Evolutionary conservation across 2,329 filamentous ascomycete species (phyloP), one percentile per base, ranked within the genome.

Genomic region (Talaromyces sp.): DNA sequence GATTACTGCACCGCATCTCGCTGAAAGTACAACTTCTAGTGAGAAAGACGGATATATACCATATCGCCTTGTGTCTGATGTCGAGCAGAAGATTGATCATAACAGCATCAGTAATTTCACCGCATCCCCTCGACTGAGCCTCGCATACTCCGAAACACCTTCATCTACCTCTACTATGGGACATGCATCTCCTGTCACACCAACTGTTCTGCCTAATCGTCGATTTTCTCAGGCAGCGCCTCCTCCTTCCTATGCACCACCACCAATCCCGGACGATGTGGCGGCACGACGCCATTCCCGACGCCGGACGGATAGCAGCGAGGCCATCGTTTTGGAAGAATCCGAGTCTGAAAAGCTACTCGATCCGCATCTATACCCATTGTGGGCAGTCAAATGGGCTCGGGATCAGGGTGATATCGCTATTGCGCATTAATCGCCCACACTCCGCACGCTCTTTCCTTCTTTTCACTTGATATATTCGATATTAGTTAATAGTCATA

Each of bases 271-370:
- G 0, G 64, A 68, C 31, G 65, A 67, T 22, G 67, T 68, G 52
- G 35, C 45, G 21, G 31, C 33, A n/a, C 67, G 66, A 57, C 66
- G 68, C 41, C 74, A 77, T 61, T 72, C 74, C 15, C 67, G 73
- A 37, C 70, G 73, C 48, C 70, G 73, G 31, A 77, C 75, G 0
- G 71, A 75, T 60, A 77, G 74, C 62, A 76, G 74, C 57, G 75
- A 78, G 64, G 76, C 77, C 58, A 78, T 81, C 50, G 71, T 75
- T 52, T 67, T 77, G 45, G 74, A 74, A 53, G 68, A 74, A 21
- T 71, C 74, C 28, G 41, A 51, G 1, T 75, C 77, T 3, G 78
- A 79, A 31, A 79, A 81, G 61, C 78, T 75, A 43, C 83, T 84
- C 78, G 83, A 85, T 53, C 65, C 81, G 17, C 33, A 45, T 10